Evolutionary conservation across 2,329 filamentous ascomycete genomes (phyloP).

Genomic region (Davidsoniella virescens): DNA sequence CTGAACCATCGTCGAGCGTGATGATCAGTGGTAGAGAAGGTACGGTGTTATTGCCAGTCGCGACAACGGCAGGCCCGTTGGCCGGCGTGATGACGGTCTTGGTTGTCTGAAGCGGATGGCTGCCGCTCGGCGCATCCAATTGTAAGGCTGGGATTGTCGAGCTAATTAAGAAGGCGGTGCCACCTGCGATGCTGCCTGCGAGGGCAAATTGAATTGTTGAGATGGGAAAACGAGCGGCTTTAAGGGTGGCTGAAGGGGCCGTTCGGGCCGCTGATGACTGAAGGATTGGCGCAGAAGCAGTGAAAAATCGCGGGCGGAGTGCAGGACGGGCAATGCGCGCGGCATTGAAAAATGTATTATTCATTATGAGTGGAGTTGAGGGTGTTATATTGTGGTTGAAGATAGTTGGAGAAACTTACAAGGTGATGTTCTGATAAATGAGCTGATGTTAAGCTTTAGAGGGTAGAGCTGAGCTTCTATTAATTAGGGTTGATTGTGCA

Average conservation of each 20-base stretch:
- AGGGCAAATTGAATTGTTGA: not conserved
- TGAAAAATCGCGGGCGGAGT: conserved; percentile 7
- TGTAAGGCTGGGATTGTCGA: not conserved
- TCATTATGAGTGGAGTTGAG: not conserved
- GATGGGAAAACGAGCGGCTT: not conserved
- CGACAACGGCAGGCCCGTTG: not conserved
- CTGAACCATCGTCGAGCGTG: conserved; percentile 36
- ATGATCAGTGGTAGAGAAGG: conserved; percentile 63
- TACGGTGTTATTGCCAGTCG: conserved; percentile 67
- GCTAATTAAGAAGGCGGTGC: not conserved
- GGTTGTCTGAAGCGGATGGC: conserved; percentile 5
- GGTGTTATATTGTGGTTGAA: not conserved
- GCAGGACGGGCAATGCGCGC: conserved; percentile 3
- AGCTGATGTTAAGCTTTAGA: not conserved
- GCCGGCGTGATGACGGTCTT: conserved; percentile 6
- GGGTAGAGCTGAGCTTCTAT: not conserved
- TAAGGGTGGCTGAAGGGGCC: not conserved
- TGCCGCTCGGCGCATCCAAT: conserved; percentile 10
- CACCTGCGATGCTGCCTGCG: not conserved
- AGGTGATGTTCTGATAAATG: too few species aligned
- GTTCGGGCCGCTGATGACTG: not conserved
- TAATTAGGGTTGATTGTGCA: not conserved
- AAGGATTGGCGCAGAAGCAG: not conserved
- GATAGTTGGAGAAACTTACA: not conserved
- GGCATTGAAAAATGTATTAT: conserved; percentile 5